Base-by-base conservation (phyloP, 2,329 filamentous ascomycete genomes). In the Trichoderma sp. region DNA sequence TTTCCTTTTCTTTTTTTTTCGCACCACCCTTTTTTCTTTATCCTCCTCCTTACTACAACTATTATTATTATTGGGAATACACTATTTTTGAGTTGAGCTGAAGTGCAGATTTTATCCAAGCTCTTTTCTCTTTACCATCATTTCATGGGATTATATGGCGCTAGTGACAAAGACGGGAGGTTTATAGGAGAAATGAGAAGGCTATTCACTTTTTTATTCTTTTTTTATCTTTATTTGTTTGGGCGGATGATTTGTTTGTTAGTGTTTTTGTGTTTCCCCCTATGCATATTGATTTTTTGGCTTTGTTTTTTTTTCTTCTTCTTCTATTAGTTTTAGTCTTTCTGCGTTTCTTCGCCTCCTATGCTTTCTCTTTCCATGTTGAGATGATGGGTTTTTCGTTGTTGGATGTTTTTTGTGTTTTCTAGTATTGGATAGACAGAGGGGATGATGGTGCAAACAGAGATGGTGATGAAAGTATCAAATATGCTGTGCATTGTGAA, bases 71-170 rank as follows among this genome's bases (percentile, higher is more conserved):
- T 76, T 77, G 75, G 79, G 73, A 73, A 78, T 53, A 50, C 62
- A 64, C 29, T 18, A 65, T 73, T 53, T 50, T 21, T 53, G 45
- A 53, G 41, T 73, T 31, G 41, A 71, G 60, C 41, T 50, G 31
- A 71, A 14, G 64, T 12, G 21, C 38, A 50, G 45, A 50, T 24
- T 60, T 53, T 38, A 73, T 56, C 69, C 18, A 53, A 24, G 29
- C 45, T 31, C 74, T 64, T 71, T 72, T 77, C 69, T 76, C 75
- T 41, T 41, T 76, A 75, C 72, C 64, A 75, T 69, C 72, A 68
- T 75, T 69, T 60, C 64, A 77, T 79, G 76, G 80, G 80, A 77
- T 79, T 77, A 77, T 78, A 76, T 76, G 80, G 80, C 80, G 80
- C 79, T 81, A 78, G 66, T 79, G 62, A 81, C 63, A 81, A 41